Evolutionary conservation across 495 filamentous ascomycete species (phyloP).

Genomic region (Penicillium psychrofluorescens): DNA sequence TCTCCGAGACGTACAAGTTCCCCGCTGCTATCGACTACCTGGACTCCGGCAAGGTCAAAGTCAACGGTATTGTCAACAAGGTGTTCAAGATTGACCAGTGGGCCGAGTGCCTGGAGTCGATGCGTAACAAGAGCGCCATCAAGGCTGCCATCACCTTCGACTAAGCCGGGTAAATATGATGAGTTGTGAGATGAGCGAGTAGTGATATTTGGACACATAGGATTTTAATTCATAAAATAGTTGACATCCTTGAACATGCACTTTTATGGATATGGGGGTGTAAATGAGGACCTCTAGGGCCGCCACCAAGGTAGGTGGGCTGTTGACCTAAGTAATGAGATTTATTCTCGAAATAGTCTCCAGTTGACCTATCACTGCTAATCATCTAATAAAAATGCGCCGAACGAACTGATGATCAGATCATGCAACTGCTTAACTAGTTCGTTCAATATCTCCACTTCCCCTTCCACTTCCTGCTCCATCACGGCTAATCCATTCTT

Average conservation of each 20-base stretch:
- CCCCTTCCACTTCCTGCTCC: too few relatives aligned
- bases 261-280: too few relatives aligned
- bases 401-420: background rate
- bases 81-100: constrained; percentile 40
- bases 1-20: constrained; percentile 69
- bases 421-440: too few relatives aligned
- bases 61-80: constrained; percentile 47
- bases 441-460: background rate
- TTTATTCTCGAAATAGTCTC: too few relatives aligned
- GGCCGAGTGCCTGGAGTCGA: constrained; percentile 35
- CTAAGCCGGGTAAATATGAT: constrained; percentile 16
- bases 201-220: background rate
- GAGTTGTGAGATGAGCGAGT: background rate
- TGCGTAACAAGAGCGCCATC: constrained; percentile 59
- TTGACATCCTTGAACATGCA: background rate
- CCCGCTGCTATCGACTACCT: constrained; percentile 64
- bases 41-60: constrained; percentile 58
- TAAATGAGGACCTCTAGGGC: constrained; percentile 2
- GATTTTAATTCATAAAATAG: constrained; percentile 3
- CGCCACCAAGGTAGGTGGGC: constrained; percentile 1
- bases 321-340: background rate
- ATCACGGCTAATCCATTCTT: constrained; percentile 1
- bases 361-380: too few relatives aligned
- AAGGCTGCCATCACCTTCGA: constrained; percentile 67
- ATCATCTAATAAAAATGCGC: too few relatives aligned